These are phyloP conservation scores for Erigeron canadensis DNA, from an alignment of 129 eudicot species.

Conservation along the genomic window DNA sequence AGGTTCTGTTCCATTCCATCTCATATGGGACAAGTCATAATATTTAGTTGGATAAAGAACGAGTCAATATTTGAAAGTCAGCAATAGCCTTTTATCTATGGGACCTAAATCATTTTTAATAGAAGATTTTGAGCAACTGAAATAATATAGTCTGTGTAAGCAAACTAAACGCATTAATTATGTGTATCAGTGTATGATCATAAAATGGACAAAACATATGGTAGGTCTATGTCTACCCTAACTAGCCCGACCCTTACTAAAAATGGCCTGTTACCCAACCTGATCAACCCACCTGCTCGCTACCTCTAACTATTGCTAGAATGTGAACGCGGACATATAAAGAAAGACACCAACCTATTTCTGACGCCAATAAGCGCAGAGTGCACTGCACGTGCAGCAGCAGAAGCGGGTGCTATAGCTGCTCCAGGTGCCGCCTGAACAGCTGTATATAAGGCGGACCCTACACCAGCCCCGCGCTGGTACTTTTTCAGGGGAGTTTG, in stretches of 20 bases:
- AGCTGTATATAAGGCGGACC: slow-evolving; percentile 78
- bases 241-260: not conserved
- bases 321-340: not conserved
- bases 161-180: not conserved
- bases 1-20: not conserved
- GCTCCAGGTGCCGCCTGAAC: slow-evolving; percentile 94
- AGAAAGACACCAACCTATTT: slow-evolving; percentile 55
- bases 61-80: not conserved
- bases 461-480: slow-evolving; percentile 76
- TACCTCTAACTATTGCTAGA: not conserved
- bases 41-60: not conserved
- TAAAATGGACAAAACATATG: not conserved
- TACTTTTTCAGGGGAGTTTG: slow-evolving; percentile 75
- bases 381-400: slow-evolving; percentile 86
- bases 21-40: not conserved
- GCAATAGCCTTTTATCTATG: not conserved
- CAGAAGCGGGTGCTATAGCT: slow-evolving; percentile 92
- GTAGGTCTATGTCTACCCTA: not conserved
- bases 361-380: slow-evolving; percentile 91
- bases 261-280: not conserved
- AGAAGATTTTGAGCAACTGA: not conserved
- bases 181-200: not conserved
- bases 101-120: not conserved
- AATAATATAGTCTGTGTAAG: not conserved
- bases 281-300: not conserved